A percentile compares a stretch with the other conserved stretches of the same genome.
phyloP scores from a whole-genome alignment of 768 basidiomycete species.

The Amanita thiersii region DNA sequence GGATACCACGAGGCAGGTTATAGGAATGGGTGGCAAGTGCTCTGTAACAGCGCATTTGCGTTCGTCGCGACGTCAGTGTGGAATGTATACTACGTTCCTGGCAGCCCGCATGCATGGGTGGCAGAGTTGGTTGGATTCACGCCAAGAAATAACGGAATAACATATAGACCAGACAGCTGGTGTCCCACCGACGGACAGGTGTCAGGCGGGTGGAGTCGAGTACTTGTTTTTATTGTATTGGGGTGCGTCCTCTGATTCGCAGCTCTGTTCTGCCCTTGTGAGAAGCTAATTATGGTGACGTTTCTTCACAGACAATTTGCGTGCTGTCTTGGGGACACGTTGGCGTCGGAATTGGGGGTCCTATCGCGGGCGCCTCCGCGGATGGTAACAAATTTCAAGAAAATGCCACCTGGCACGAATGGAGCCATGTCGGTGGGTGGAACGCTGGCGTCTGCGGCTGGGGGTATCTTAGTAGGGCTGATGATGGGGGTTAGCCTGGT shows the following conservation, averaged over 20 bases:
- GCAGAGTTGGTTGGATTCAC: slow-evolving; percentile 19
- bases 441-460: slow-evolving; percentile 61
- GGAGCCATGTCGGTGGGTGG: slow-evolving; percentile 77
- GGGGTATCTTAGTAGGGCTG: slow-evolving; percentile 67
- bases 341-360: slow-evolving; percentile 91
- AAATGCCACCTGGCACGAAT: slow-evolving; percentile 86
- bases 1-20: slow-evolving; percentile 69
- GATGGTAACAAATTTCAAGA: slow-evolving; percentile 69
- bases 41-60: slow-evolving; percentile 71
- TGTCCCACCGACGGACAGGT: slow-evolving; percentile 48
- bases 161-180: slow-evolving; percentile 41
- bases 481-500: slow-evolving; percentile 48
- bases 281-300: slow-evolving; percentile 2
- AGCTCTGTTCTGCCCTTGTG: neutral
- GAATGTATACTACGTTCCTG: slow-evolving; percentile 50
- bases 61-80: slow-evolving; percentile 52
- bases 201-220: slow-evolving; percentile 47
- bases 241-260: slow-evolving; percentile 37
- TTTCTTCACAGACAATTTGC: slow-evolving; percentile 63
- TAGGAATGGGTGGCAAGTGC: slow-evolving; percentile 71
- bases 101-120: slow-evolving; percentile 27
- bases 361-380: slow-evolving; percentile 60
- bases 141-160: slow-evolving; percentile 9
- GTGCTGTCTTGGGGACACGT: slow-evolving; percentile 85
- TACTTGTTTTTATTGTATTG: slow-evolving; percentile 52